These are phyloP conservation scores for Arthrinium phaeospermum DNA, from an alignment of 2,329 filamentous ascomycete genomes.

Conservation along the genomic window DNA sequence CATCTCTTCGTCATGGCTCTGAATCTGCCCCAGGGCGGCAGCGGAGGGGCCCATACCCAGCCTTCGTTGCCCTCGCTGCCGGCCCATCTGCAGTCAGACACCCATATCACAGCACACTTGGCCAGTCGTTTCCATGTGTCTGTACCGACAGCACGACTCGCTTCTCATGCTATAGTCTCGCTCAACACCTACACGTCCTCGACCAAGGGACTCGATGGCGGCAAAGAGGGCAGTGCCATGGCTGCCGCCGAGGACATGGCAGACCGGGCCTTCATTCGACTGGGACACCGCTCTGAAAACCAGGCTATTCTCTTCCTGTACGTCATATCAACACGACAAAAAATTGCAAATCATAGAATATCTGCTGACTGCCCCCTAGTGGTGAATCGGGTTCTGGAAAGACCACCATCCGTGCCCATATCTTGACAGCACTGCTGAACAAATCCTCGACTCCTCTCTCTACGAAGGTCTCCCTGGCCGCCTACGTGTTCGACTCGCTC, in stretches of 20 bases:
- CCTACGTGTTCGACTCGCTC: conserved; percentile 93
- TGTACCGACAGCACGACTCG: conserved; percentile 84
- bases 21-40: conserved; percentile 58
- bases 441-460: conserved; percentile 94
- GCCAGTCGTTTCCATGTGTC: conserved; percentile 92
- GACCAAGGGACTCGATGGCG: conserved; percentile 85
- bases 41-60: conserved; percentile 74
- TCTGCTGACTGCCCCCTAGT: conserved; percentile 51
- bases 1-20: conserved; percentile 61
- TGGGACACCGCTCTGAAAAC: conserved; percentile 90
- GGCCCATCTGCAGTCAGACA: conserved; percentile 79
- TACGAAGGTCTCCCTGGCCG: conserved; percentile 88
- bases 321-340: conserved; percentile 44
- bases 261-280: conserved; percentile 79
- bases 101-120: conserved; percentile 80
- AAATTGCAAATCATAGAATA: neutral
- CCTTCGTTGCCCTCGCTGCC: conserved; percentile 88
- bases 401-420: conserved; percentile 89
- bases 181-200: conserved; percentile 95
- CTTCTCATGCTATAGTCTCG: conserved; percentile 88
- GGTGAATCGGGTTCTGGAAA: conserved; percentile 97
- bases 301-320: conserved; percentile 93
- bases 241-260: conserved; percentile 93
- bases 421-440: conserved; percentile 82
- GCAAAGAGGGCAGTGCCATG: conserved; percentile 89